Base-by-base conservation (phyloP, 345 rosid species). In the Hypericum androsaemum region DNA sequence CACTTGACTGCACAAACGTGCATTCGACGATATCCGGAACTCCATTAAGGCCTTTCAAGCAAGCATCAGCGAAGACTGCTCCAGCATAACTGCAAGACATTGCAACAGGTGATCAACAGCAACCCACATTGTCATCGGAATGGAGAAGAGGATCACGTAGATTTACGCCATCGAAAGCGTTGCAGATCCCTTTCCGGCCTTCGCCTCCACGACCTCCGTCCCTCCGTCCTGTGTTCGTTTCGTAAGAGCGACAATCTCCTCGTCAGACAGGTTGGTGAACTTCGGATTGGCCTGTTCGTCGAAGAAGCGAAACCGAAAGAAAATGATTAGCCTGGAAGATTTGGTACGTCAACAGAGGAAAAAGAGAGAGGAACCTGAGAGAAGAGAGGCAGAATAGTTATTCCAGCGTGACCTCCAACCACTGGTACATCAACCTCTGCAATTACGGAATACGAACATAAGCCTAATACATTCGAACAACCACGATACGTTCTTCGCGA, bases 161-260 rank as follows among this genome's bases (percentile, higher is more conserved):
- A 75, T 88, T 76, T 78, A 88, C 94, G 94, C 96, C 94, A 88
- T 82, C 43, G 94, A 88, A 59, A 82, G 68, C 15, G 90, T 88
- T n/a, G 96, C 90, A 39, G 94, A 88, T 62, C 94, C 96, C 69
- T 84, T 84, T 66, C 90, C 96, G 64, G 90, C 94, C 80, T 84
- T 88, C 8, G 90, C 96, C 65, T 88, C 86, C 57, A 80, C 94
- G 44, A 88, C 94, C 59, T 88, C 81, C 12, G 94, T 88, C 47
- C 94, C 96, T 62, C 94, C 89, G 52, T 84, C 94, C 71, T 88
- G 96, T 0, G 88, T 84, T 61, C 94, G 64, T 73, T 84, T 88
- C 22, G 94, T 88, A 43, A 88, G 90, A 50, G 84, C 88, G 48
- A 36, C 56, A 53, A 84, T 74, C 12, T 70, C 77, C 12, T 80